Evolutionary conservation across 2,329 filamentous ascomycete genomes (phyloP).

Genomic region (Ophiostoma sp.): DNA sequence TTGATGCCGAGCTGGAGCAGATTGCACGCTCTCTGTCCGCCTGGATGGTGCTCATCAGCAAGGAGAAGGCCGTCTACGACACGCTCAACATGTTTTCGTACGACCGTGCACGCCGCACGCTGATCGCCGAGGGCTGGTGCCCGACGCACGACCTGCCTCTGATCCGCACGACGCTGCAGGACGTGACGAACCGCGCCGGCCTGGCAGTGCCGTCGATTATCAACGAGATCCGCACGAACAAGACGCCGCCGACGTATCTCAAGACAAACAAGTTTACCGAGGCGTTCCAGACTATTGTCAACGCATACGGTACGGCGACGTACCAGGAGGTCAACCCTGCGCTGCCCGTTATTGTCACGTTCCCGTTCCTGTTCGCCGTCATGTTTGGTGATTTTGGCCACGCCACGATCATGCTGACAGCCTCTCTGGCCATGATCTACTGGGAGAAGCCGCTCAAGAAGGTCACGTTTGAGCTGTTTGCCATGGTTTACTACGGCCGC

Average conservation of each 20-base stretch:
- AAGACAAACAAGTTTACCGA: slow-evolving; percentile 99
- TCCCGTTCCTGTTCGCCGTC: slow-evolving; percentile 98
- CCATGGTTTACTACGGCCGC: slow-evolving; percentile 97
- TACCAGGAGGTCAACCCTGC: slow-evolving; percentile 97
- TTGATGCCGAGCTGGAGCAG: slow-evolving; percentile 87
- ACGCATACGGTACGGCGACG: slow-evolving; percentile 95
- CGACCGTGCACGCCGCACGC: slow-evolving; percentile 86
- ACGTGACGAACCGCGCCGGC: slow-evolving; percentile 93
- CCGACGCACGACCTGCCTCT: slow-evolving; percentile 83
- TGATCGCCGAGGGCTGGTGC: slow-evolving; percentile 97
- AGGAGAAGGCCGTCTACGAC: slow-evolving; percentile 97
- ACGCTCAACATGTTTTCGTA: slow-evolving; percentile 96
- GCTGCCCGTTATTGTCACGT: slow-evolving; percentile 90
- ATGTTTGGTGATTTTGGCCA: slow-evolving; percentile 99
- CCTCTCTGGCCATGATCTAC: slow-evolving; percentile 88
- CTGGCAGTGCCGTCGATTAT: slow-evolving; percentile 97
- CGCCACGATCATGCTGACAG: slow-evolving; percentile 78
- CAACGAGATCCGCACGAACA: slow-evolving; percentile 94
- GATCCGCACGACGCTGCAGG: slow-evolving; percentile 89
- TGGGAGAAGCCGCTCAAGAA: slow-evolving; percentile 93
- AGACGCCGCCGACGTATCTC: slow-evolving; percentile 93
- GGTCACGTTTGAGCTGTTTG: slow-evolving; percentile 85
- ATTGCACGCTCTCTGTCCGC: slow-evolving; percentile 88
- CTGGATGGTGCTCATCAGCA: slow-evolving; percentile 97
- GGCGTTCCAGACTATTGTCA: slow-evolving; percentile 97